Evolutionary conservation across 805 yeast species (phyloP), one percentile per base, ranked within the genome.

Genomic region (Zygoascus flipseniorum): DNA sequence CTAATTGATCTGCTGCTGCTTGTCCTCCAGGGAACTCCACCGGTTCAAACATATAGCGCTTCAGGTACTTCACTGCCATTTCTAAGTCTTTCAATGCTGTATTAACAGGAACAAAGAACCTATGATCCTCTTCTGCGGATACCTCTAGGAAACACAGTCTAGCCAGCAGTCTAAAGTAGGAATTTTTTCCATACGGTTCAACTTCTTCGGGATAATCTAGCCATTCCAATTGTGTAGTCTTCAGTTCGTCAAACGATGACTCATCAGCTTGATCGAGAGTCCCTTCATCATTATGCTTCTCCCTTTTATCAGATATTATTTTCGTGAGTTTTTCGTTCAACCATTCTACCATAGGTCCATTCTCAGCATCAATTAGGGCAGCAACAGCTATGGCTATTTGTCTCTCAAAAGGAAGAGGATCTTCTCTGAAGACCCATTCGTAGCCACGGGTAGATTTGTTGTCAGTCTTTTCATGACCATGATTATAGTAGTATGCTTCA

Each of bases 361-460:
- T 74, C 19, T 75, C 81, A 53, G 74, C 73, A 51, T 72, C 73
- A 43, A 73, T 64, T 48, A 82, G 62, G 8, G 77, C 73, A 26
- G 80, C 76, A 4, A 81, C 76, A 43, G 80, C 60, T 16, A 81
- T 71, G 28, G 79, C 76, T 16, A 77, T 64, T 53, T 79, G 75
- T 48, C 77, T 79, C 43, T 80, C 82, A 13, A 71, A 58, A 26
- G 71, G 69, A 19, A 67, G 53, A 8, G 59, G 56, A 19, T 61
- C 64, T 9, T 51, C 52, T 28, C 60, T 65, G 53, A 75, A 68
- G 35, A 59, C 65, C 51, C 65, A 62, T 42, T 11, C 37, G 14
- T 43, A 49, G 35, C 56, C 65, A 8, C 58, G 54, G 13, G 53
- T 58, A 1, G 23, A 18, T 45, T 56, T 55, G 23, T 52, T 46